Percentiles rank a stretch among this genome's conserved stretches.
These are phyloP conservation scores for Candida sanyaensis DNA, from an alignment of 1,139 yeast genomes.

Conservation along the genomic window DNA sequence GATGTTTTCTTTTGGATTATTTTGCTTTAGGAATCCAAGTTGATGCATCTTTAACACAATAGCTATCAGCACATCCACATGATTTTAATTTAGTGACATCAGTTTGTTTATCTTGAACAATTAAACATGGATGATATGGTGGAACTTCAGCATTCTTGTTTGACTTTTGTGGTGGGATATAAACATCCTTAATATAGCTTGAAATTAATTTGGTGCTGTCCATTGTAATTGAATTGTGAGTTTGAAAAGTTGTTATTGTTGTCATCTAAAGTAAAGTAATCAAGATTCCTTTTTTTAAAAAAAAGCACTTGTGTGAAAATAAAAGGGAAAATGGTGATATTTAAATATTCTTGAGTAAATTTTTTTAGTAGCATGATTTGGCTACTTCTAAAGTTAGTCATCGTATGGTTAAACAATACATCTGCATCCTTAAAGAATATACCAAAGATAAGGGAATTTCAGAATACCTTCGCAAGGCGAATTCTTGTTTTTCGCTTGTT, in stretches of 20 bases:
- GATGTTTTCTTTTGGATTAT: not conserved
- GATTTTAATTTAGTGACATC: conserved; percentile 39
- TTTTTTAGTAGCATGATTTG: too few species aligned
- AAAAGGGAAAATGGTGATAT: too few species aligned
- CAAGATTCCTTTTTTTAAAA: too few species aligned
- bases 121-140: conserved; percentile 45
- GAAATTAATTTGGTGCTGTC: conserved; percentile 23
- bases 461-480: not conserved
- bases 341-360: too few species aligned
- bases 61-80: conserved; percentile 48
- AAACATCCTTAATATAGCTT: conserved; percentile 28
- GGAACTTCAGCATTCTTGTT: conserved; percentile 26
- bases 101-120: conserved; percentile 46
- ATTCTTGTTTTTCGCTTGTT: not conserved
- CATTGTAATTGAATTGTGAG: conserved; percentile 26
- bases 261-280: too few species aligned
- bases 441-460: conserved; percentile 2
- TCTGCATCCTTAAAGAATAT: too few species aligned
- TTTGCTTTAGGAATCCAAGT: conserved; percentile 43
- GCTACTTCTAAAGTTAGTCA: too few species aligned
- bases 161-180: conserved; percentile 32
- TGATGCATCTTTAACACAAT: conserved; percentile 45
- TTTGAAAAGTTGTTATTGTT: not conserved
- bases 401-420: too few species aligned
- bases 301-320: too few species aligned